Base-by-base conservation (phyloP, 2,329 filamentous ascomycete genomes). In the Penicillium sp. region DNA sequence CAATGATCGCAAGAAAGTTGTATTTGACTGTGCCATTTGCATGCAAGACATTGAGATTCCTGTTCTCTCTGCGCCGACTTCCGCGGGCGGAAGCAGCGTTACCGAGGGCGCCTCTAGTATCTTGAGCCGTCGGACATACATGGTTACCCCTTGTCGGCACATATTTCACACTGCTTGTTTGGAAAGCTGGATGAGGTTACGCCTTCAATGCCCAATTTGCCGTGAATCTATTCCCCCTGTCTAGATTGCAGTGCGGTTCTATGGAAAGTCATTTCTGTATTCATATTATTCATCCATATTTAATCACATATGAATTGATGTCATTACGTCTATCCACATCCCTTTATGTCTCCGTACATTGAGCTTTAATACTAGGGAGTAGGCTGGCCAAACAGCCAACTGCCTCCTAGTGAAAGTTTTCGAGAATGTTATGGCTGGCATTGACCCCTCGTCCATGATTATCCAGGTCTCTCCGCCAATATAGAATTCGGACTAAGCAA, bases 91-190 rank as follows among this genome's bases (percentile, higher is more conserved):
- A 68, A 72, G 71, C 61, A 73, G 78, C 30, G 75, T 80, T 48
- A 66, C 79, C 16, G 78, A 80, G 52, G 74, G 80, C 45, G 78
- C 78, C 5, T 76, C 86, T 0, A 88, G 88, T 33, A 85, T 97
- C 58, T 82, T 98, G 67, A 90, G 91, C 35, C 83, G 94, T 62
- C 85, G 93, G 53, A 83, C 86, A 68, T 98, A 98, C 78, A 99
- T 99, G 95, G 92, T 98, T 25, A 99, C 95, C 59, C 95, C 95
- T 52, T 99, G 95, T 76, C 83, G 93, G 58, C 95, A 99, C 79
- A 93, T 98, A 52, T 99, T 99, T 75, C 95, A 99, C 74, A 95
- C 89, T 59, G 82, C 84, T 35, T 99, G 95, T 76, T 80, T 99
- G 68, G 94, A 98, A 79, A 93, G 92, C 42, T 98, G 95, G 95